Conservation (phyloP, 176 grass and related monocot genomes). For the Luzula sylvatica region DNA sequence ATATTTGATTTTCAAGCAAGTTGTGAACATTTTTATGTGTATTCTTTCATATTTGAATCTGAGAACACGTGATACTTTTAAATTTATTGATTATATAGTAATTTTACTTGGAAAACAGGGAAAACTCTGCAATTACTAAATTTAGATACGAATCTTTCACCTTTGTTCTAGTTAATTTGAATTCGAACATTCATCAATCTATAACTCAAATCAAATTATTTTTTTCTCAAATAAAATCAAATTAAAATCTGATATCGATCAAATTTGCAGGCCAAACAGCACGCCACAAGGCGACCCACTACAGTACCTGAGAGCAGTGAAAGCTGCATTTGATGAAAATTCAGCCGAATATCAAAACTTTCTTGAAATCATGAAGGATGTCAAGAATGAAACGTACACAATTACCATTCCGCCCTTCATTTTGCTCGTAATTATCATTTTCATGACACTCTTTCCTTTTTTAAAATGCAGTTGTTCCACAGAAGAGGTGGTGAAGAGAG, state of each 20-base stretch:
- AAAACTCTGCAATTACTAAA: not conserved
- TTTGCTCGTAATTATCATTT: not conserved
- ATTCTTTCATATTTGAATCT: too few relatives aligned
- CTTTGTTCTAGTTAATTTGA: not conserved
- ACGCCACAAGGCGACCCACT: constrained; percentile 24
- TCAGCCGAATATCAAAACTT: not conserved
- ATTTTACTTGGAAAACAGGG: not conserved
- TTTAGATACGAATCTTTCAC: not conserved
- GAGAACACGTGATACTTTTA: too few relatives aligned
- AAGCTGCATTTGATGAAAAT: constrained; percentile 26
- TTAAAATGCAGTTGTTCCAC: constrained; percentile 18
- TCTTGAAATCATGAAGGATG: constrained; percentile 21
- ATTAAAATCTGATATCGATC: too few relatives aligned
- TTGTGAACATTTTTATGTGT: too few relatives aligned
- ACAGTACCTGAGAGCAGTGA: constrained; percentile 33
- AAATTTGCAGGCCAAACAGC: constrained; percentile 11
- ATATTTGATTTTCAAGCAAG: too few relatives aligned
- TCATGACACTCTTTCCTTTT: not conserved
- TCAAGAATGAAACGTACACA: constrained; percentile 15
- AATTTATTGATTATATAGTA: not conserved
- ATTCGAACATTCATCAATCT: not conserved
- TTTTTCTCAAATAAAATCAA: too few relatives aligned
- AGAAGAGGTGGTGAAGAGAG: constrained; percentile 30
- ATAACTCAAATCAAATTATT: not conserved
- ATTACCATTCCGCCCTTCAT: constrained; percentile 1